Percentiles rank a stretch among this genome's conserved stretches.
phyloP scores from a whole-genome alignment of 2,329 filamentous ascomycete species.

The Calonectria hawksworthii region DNA sequence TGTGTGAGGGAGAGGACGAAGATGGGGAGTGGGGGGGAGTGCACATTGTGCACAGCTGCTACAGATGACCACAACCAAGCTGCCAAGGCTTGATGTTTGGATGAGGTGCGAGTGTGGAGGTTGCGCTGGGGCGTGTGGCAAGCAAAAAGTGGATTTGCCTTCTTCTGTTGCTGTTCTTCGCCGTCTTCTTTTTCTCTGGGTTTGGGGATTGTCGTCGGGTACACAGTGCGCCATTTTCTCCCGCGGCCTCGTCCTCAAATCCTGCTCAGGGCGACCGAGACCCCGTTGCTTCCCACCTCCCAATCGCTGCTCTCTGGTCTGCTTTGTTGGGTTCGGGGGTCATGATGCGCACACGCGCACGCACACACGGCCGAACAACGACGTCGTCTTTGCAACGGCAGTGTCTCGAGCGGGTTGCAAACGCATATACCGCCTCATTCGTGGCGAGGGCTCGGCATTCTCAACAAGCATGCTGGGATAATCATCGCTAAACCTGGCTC shows the following conservation, averaged over 20 bases:
- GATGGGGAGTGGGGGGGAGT: constrained; percentile 8
- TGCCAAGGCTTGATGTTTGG: background rate
- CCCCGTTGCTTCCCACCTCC: constrained; percentile 17
- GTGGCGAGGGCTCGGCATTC: background rate
- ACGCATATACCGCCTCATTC: background rate
- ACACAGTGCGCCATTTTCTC: constrained; percentile 26
- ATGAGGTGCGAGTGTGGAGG: background rate
- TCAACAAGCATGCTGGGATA: background rate
- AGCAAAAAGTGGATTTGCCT: constrained; percentile 14
- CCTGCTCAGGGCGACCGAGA: constrained; percentile 24
- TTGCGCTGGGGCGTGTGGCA: background rate
- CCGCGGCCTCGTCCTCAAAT: background rate
- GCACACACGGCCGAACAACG: background rate
- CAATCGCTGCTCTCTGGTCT: background rate
- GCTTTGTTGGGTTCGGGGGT: background rate
- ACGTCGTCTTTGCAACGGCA: background rate
- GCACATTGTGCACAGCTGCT: constrained; percentile 2
- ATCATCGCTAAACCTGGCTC: background rate
- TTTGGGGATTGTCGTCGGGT: constrained; percentile 6
- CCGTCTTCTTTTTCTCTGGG: constrained; percentile 14
- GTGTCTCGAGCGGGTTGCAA: background rate
- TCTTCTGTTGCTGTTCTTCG: constrained; percentile 26
- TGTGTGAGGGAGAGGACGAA: background rate
- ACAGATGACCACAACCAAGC: constrained; percentile 14
- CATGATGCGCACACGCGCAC: background rate